Conservation (phyloP, 2,329 filamentous ascomycete species). For the Xylariaceae sp. region DNA sequence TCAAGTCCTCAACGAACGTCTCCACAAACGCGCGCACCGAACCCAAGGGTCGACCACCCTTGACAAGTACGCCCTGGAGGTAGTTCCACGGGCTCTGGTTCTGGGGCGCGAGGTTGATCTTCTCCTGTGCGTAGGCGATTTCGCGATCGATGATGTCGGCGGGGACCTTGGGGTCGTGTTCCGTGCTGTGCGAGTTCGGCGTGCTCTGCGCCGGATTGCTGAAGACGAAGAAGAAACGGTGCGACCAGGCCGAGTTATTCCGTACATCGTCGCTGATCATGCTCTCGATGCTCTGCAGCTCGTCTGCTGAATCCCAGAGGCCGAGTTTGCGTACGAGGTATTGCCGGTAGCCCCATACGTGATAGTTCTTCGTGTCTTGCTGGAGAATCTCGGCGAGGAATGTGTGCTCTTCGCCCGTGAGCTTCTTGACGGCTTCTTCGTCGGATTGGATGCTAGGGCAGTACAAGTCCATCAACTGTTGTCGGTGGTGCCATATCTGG, state of each 20-base stretch:
- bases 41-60: conserved; percentile 51
- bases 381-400: conserved; percentile 79
- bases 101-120: conserved; percentile 76
- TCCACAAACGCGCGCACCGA: conserved; percentile 45
- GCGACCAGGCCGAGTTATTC: conserved; percentile 97
- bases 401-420: conserved; percentile 61
- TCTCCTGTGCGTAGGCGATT: conserved; percentile 65
- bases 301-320: conserved; percentile 47
- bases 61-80: conserved; percentile 67
- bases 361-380: conserved; percentile 93
- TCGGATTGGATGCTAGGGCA: conserved; percentile 46
- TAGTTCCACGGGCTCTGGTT: conserved; percentile 97
- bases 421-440: conserved; percentile 38
- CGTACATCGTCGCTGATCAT: conserved; percentile 76
- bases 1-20: conserved; percentile 46
- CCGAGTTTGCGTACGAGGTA: conserved; percentile 60
- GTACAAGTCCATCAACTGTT: conserved; percentile 58
- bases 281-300: conserved; percentile 65
- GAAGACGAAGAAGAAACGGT: conserved; percentile 92
- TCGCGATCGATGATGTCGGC: conserved; percentile 66
- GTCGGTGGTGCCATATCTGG: conserved; percentile 85
- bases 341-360: conserved; percentile 95
- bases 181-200: conserved; percentile 43
- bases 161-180: conserved; percentile 53
- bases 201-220: conserved; percentile 51